Percentiles rank a stretch among this genome's conserved stretches.
Conservation (phyloP, 352 stramenopile species). For the Globisporangium recalcitrans region DNA sequence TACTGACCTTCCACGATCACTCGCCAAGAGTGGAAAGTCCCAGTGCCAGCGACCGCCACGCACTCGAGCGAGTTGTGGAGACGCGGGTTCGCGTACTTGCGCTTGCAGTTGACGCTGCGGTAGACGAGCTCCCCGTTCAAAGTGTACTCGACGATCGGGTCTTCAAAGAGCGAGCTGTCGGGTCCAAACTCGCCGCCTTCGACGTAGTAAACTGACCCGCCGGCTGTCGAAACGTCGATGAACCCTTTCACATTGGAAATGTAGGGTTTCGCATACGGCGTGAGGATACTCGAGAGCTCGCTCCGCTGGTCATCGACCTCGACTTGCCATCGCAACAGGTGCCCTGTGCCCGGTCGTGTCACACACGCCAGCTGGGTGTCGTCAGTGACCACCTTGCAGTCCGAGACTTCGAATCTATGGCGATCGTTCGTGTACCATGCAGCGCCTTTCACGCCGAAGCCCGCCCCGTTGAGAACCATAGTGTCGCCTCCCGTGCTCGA, state of each 20-base stretch:
- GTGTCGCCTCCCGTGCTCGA: constrained; percentile 27
- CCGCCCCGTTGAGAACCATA: constrained; percentile 36
- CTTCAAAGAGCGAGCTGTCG: constrained; percentile 34
- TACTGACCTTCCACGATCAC: constrained; percentile 32
- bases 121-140: constrained; percentile 28
- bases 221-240: constrained; percentile 34
- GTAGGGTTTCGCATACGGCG: constrained; percentile 29
- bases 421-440: constrained; percentile 34
- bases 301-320: constrained; percentile 34
- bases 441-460: constrained; percentile 37
- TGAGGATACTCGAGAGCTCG: not conserved
- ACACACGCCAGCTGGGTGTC: constrained; percentile 36
- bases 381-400: constrained; percentile 39
- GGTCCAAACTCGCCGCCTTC: constrained; percentile 49
- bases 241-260: constrained; percentile 42
- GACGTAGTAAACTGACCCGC: constrained; percentile 40
- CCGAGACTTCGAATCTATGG: constrained; percentile 30
- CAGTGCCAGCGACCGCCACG: constrained; percentile 40
- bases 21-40: constrained; percentile 39
- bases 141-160: constrained; percentile 52
- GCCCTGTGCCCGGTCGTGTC: constrained; percentile 32
- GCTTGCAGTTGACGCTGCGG: constrained; percentile 46
- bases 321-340: constrained; percentile 32
- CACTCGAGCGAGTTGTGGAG: constrained; percentile 50
- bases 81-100: constrained; percentile 31